Evolutionary conservation across 768 basidiomycete genomes (phyloP).

Genomic region (Tephrocybe sp.): DNA sequence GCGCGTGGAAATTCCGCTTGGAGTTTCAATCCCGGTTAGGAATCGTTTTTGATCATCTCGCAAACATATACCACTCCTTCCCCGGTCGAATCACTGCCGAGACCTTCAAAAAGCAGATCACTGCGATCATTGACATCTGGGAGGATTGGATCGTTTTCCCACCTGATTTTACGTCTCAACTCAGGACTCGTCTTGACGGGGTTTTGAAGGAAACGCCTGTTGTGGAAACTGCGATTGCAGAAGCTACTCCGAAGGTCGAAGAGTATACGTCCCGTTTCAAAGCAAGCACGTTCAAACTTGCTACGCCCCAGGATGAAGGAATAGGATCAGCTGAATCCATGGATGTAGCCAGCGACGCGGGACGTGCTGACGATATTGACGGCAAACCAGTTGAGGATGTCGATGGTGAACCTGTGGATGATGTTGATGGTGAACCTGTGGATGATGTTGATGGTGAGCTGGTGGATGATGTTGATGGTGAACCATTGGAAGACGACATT

Average conservation of each 20-base stretch:
- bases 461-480: constrained; percentile 48
- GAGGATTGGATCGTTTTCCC: constrained; percentile 98
- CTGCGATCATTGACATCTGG: constrained; percentile 89
- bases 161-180: constrained; percentile 75
- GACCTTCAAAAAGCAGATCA: constrained; percentile 92
- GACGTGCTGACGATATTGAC: no score
- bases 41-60: constrained; percentile 94
- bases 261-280: constrained; percentile 67
- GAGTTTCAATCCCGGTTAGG: constrained; percentile 90
- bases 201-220: constrained; percentile 27
- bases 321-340: constrained; percentile 22
- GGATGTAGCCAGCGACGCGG: no score
- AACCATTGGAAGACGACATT: constrained; percentile 31
- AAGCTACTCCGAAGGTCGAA: constrained; percentile 23
- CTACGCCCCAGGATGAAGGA: constrained; percentile 33
- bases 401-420: no score
- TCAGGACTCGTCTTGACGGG: constrained; percentile 76
- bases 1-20: constrained; percentile 96
- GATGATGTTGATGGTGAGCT: constrained; percentile 43
- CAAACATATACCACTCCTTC: constrained; percentile 92
- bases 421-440: constrained; percentile 34
- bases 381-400: no score
- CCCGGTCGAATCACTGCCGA: constrained; percentile 96
- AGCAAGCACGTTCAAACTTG: constrained; percentile 73
- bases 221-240: constrained; percentile 27